These are phyloP conservation scores for Colletotrichum gloeosporioides DNA, from an alignment of 2,329 filamentous ascomycete species.

Conservation along the genomic window DNA sequence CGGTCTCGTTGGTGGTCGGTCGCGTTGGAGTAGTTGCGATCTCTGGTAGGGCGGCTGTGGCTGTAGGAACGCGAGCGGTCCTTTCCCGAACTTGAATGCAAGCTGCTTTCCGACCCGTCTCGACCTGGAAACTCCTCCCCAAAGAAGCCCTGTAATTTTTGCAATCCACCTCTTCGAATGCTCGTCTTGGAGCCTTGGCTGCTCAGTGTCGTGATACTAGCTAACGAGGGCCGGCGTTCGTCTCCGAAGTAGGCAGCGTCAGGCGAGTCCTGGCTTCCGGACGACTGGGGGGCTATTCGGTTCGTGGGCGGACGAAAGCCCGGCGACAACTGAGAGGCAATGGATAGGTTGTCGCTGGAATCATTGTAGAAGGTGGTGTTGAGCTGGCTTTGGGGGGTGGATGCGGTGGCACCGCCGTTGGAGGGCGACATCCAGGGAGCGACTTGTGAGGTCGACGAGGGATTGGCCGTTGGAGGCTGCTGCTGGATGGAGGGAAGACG, in stretches of 20 bases:
- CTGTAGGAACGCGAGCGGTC: slow-evolving; percentile 70
- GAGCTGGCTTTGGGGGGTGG: slow-evolving; percentile 24
- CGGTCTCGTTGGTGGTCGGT: slow-evolving; percentile 68
- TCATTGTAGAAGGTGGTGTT: slow-evolving; percentile 75
- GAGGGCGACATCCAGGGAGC: slow-evolving; percentile 62
- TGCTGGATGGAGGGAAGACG: slow-evolving; percentile 65
- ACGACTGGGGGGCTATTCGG: slow-evolving; percentile 41
- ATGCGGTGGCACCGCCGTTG: slow-evolving; percentile 36
- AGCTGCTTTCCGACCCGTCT: slow-evolving; percentile 76
- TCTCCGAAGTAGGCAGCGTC: slow-evolving; percentile 69
- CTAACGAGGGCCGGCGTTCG: slow-evolving; percentile 83
- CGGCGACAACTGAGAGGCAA: slow-evolving; percentile 71
- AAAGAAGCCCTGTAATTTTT: slow-evolving; percentile 90
- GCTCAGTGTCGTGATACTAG: slow-evolving; percentile 84
- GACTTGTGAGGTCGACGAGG: slow-evolving; percentile 57
- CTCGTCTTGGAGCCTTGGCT: slow-evolving; percentile 83
- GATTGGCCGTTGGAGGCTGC: slow-evolving; percentile 61
- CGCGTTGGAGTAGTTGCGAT: slow-evolving; percentile 81
- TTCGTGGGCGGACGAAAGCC: slow-evolving; percentile 56
- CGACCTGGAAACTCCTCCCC: slow-evolving; percentile 83
- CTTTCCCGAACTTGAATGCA: slow-evolving; percentile 58
- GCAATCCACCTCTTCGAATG: slow-evolving; percentile 72
- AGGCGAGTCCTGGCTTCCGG: slow-evolving; percentile 61
- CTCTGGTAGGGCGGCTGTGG: slow-evolving; percentile 62
- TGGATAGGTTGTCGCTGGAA: slow-evolving; percentile 72